Percentiles rank a stretch among this genome's conserved stretches.
Conservation (phyloP, 75 land plant species). For the Chamaecyparis obtusa region DNA sequence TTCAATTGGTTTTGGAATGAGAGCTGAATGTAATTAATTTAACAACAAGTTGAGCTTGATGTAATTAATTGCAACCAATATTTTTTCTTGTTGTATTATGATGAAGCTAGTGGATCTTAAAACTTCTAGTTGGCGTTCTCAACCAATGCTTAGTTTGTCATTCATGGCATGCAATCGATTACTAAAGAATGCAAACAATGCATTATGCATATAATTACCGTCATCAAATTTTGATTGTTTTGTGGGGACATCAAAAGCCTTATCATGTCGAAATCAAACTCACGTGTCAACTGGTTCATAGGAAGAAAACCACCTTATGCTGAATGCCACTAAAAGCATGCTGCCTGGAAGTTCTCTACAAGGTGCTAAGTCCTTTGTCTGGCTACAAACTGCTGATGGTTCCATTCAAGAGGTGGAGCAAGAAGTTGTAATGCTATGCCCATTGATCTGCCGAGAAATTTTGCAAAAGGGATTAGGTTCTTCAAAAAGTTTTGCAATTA, state of each 20-base stretch:
- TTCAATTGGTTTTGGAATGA: not conserved
- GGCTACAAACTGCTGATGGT: conserved; percentile 84
- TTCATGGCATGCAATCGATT: not conserved
- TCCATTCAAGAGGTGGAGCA: conserved; percentile 82
- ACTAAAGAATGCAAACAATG: not conserved
- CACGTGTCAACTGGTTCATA: not conserved
- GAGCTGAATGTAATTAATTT: not conserved
- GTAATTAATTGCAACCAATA: not conserved
- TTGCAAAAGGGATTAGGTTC: conserved; percentile 65
- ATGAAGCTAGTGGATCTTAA: not conserved
- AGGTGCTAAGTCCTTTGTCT: conserved; percentile 72
- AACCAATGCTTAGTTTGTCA: not conserved
- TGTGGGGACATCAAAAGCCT: not conserved
- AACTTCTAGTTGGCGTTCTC: not conserved
- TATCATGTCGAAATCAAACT: not conserved
- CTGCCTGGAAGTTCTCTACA: conserved; percentile 30
- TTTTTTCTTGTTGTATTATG: not conserved
- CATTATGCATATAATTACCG: not conserved
- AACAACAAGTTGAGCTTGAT: not conserved
- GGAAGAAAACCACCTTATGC: not conserved
- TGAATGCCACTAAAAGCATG: conserved; percentile 14
- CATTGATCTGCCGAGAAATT: conserved; percentile 64
- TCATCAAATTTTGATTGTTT: not conserved
- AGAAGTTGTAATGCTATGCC: conserved; percentile 80
- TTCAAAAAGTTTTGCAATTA: conserved; percentile 58